Evolutionary conservation across 352 stramenopile genomes (phyloP), one percentile per base, ranked within the genome.

Genomic region (Phytophthora sp.): DNA sequence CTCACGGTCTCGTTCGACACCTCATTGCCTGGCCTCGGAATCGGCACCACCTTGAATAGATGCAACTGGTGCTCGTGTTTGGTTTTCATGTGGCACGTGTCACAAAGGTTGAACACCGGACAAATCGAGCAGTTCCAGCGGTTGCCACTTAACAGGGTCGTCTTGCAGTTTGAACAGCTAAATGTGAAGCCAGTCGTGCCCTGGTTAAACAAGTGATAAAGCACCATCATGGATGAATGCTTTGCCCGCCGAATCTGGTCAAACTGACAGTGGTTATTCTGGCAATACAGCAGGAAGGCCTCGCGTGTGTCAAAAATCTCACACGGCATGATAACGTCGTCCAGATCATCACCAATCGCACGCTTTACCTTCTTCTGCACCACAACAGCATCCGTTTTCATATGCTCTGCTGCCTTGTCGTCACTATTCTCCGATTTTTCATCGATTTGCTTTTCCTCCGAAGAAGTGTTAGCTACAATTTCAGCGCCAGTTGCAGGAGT

Each of bases 141-240:
- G 54, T 98, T 97, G 5, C 96, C 97, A 62, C 80, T 87, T n/a
- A 98, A 75, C 63, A 99, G 91, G 59, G 98, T 97, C 30, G 88
- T 82, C 37, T 95, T 95, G 74, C 97, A 99, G 12, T 91, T 83
- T 3, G 87, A 94, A 76, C 97, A 99, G 55, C 97, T 96, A 57
- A 98, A 97, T 34, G 98, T 96, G 80, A 99, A 99, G 34, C 98
- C 98, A 10, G 96, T 98, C 30, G 95, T 98, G 68, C 98, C 96
- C 53, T 96, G 89, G 60, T 97, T 96, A 64, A 97, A 92, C 66
- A 94, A 71, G 54, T 95, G 88, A 32, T 94, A 92, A 27, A 95
- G 43, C 28, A 94, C 82, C 80, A 91, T 95, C 87, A 92, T 92
- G 35, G 83, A 92, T 50, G 79, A 91, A 66, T 90, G 87, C 63